phyloP scores from a whole-genome alignment of 31 red algal species.

The Bonnemaisonia californica region DNA sequence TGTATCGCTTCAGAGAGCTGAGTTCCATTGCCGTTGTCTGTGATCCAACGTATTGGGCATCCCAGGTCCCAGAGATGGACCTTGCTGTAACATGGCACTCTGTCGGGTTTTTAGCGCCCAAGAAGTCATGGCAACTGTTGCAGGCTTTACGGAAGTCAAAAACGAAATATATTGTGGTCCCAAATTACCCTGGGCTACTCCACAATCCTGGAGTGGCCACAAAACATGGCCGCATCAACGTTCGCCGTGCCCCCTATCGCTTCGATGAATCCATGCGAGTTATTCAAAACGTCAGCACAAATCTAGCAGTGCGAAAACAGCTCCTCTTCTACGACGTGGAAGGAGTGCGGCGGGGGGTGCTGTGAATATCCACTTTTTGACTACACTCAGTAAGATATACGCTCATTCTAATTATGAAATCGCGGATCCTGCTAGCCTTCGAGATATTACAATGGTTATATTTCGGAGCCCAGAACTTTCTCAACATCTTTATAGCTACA shows the following conservation, averaged over 20 bases:
- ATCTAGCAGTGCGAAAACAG: conserved; percentile 56
- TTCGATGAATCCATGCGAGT: conserved; percentile 62
- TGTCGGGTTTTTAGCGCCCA: conserved; percentile 52
- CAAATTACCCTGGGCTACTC: conserved; percentile 51
- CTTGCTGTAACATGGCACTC: conserved; percentile 61
- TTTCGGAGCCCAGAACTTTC: not conserved
- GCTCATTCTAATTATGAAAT: not conserved
- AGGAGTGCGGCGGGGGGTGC: conserved; percentile 20
- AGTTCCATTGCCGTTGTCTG: conserved; percentile 28
- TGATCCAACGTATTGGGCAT: conserved; percentile 46
- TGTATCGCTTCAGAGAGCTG: conserved; percentile 35
- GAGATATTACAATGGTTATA: not conserved
- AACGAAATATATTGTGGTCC: conserved; percentile 50
- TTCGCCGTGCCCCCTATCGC: conserved; percentile 68
- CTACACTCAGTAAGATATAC: not conserved
- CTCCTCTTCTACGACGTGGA: conserved; percentile 66
- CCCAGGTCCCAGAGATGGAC: conserved; percentile 42
- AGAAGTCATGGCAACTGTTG: conserved; percentile 47
- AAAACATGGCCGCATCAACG: conserved; percentile 51
- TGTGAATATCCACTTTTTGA: not conserved
- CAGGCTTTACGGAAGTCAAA: conserved; percentile 35
- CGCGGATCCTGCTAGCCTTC: not conserved
- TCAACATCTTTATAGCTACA: no score
- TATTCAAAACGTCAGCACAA: conserved; percentile 50
- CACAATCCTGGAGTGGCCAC: conserved; percentile 44